Percentiles rank a stretch among this genome's conserved stretches.
Evolutionary conservation across 2,329 filamentous ascomycete species (phyloP).

Genomic region (Sordariomycetes sp.): DNA sequence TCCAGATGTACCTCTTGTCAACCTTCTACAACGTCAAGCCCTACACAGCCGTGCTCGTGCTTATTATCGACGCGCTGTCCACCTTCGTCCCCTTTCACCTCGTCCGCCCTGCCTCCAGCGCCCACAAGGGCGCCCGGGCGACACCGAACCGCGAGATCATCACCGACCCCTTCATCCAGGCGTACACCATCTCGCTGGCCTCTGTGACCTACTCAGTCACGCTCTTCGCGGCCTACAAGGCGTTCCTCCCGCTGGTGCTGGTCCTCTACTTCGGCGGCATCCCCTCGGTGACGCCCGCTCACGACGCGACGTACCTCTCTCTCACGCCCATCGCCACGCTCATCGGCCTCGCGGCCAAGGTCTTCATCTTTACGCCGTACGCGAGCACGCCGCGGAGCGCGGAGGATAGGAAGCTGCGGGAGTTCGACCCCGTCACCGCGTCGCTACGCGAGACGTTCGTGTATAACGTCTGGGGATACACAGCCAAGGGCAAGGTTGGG

Average conservation of each 20-base stretch:
- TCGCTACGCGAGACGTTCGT: slow-evolving; percentile 56
- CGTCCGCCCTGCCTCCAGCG: slow-evolving; percentile 52
- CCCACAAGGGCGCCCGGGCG: slow-evolving; percentile 42
- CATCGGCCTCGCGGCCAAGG: slow-evolving; percentile 57
- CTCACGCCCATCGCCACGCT: slow-evolving; percentile 44
- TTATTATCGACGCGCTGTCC: slow-evolving; percentile 55
- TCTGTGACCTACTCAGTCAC: slow-evolving; percentile 63
- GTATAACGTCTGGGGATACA: slow-evolving; percentile 62
- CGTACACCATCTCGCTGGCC: slow-evolving; percentile 55
- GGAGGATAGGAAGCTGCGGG: slow-evolving; percentile 31
- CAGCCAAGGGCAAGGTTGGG: slow-evolving; percentile 45
- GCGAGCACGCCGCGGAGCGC: slow-evolving; percentile 35
- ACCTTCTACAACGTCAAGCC: slow-evolving; percentile 64
- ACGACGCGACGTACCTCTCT: slow-evolving; percentile 46
- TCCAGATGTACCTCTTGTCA: slow-evolving; percentile 46
- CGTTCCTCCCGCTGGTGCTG: slow-evolving; percentile 59
- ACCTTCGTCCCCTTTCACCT: slow-evolving; percentile 63
- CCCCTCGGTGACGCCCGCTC: slow-evolving; percentile 52
- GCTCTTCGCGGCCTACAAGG: slow-evolving; percentile 54
- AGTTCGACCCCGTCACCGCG: slow-evolving; percentile 52
- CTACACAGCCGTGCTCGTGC: slow-evolving; percentile 43
- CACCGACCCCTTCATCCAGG: slow-evolving; percentile 45
- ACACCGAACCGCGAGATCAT: slow-evolving; percentile 52
- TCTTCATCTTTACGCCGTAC: slow-evolving; percentile 65
- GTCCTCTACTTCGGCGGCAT: slow-evolving; percentile 64